Conservation (phyloP, 768 basidiomycete genomes). For the Mrakia blollopis region DNA sequence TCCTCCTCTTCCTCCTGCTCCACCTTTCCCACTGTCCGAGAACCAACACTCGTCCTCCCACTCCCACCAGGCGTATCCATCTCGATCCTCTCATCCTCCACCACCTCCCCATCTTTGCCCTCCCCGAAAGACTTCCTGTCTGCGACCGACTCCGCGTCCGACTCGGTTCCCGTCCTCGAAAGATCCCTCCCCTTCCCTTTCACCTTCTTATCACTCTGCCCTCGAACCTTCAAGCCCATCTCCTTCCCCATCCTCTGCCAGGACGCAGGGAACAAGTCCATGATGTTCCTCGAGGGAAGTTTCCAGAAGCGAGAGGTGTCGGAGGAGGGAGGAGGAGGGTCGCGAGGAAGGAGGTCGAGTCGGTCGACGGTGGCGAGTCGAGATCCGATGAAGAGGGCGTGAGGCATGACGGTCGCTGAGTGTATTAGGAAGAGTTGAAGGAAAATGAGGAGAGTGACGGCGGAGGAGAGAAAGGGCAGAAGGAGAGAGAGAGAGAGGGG, state of each 20-base stretch:
- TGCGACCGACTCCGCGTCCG: slow-evolving; percentile 4
- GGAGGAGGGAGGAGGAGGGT: neutral
- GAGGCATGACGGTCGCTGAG: slow-evolving; percentile 88
- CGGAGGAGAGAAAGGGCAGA: neutral
- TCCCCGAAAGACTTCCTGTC: slow-evolving; percentile 13
- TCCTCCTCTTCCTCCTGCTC: slow-evolving; percentile 35
- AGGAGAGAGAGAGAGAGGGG: neutral
- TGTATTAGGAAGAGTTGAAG: no score
- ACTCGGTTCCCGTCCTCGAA: neutral
- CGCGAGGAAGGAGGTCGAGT: slow-evolving; percentile 42
- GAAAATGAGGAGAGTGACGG: slow-evolving; percentile 47
- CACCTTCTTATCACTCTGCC: slow-evolving; percentile 6
- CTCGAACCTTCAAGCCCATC: neutral
- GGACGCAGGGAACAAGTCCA: slow-evolving; percentile 13
- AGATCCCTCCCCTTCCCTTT: neutral
- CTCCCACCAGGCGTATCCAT: neutral
- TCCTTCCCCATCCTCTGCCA: slow-evolving; percentile 5
- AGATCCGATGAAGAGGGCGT: slow-evolving; percentile 84
- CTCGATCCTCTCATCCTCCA: neutral
- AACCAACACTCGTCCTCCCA: slow-evolving; percentile 19
- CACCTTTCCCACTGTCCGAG: neutral
- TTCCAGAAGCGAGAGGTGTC: slow-evolving; percentile 2
- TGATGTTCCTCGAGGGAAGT: slow-evolving; percentile 15
- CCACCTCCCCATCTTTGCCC: neutral
- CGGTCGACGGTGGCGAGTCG: slow-evolving; percentile 78